Conservation (phyloP, 2,329 filamentous ascomycete genomes). For the Cytospora piceicola region DNA sequence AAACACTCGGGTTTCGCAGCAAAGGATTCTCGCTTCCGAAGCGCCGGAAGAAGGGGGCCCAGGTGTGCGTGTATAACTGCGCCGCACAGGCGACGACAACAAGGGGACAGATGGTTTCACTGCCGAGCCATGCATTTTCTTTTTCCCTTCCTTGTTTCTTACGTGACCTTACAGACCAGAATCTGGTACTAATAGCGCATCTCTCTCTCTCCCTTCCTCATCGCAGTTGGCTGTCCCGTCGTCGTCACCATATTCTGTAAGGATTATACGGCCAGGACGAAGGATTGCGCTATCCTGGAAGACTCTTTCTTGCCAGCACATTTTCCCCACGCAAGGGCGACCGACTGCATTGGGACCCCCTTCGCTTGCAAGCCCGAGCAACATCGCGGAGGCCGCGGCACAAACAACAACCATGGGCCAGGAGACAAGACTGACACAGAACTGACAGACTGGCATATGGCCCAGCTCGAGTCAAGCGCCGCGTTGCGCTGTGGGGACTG, state of each 20-base stretch:
- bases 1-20: constrained; percentile 20
- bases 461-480: no score
- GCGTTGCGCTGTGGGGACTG: no score
- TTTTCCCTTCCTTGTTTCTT: not conserved
- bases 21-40: constrained; percentile 24
- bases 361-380: not conserved
- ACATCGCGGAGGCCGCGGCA: not conserved
- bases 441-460: no score
- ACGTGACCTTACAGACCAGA: not conserved
- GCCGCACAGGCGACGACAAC: constrained; percentile 4
- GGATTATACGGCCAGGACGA: not conserved
- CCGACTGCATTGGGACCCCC: not conserved
- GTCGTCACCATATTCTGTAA: not conserved
- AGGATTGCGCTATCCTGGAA: not conserved
- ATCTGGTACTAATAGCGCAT: not conserved
- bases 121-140: not conserved
- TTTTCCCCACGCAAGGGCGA: not conserved
- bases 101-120: not conserved
- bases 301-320: not conserved
- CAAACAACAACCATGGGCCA: no score
- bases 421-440: no score
- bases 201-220: not conserved
- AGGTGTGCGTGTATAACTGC: constrained; percentile 9
- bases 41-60: constrained; percentile 16
- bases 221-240: not conserved